These are phyloP conservation scores for Saccharata proteae DNA, from an alignment of 2,329 filamentous ascomycete genomes.

Conservation along the genomic window DNA sequence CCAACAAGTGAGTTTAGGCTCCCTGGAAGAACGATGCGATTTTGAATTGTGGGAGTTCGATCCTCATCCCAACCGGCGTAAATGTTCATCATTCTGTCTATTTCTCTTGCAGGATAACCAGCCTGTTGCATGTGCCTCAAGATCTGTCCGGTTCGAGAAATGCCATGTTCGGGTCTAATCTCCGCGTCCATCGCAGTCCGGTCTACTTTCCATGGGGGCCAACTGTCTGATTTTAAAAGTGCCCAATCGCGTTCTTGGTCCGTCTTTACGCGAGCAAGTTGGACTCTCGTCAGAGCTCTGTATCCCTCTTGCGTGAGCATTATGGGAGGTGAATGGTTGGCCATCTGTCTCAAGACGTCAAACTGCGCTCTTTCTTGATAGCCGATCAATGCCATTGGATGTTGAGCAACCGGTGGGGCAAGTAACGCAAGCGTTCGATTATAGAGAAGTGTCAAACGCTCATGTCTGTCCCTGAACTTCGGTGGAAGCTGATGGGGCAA, in stretches of 20 bases:
- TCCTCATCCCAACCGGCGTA: slow-evolving; percentile 53
- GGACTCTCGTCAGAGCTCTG: slow-evolving; percentile 41
- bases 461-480: slow-evolving; percentile 4
- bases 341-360: slow-evolving; percentile 45
- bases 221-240: slow-evolving; percentile 45
- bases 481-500: neutral
- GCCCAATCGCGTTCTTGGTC: slow-evolving; percentile 44
- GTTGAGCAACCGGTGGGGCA: slow-evolving; percentile 33
- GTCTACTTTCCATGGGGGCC: slow-evolving; percentile 55
- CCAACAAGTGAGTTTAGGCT: slow-evolving; percentile 12
- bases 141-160: slow-evolving; percentile 44
- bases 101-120: slow-evolving; percentile 39
- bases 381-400: slow-evolving; percentile 36
- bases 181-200: slow-evolving; percentile 48
- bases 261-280: slow-evolving; percentile 47
- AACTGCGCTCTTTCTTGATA: slow-evolving; percentile 48
- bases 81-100: slow-evolving; percentile 43
- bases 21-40: slow-evolving; percentile 31
- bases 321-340: slow-evolving; percentile 39
- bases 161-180: slow-evolving; percentile 43
- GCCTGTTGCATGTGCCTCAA: slow-evolving; percentile 46
- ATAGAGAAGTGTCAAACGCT: slow-evolving; percentile 27
- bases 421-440: slow-evolving; percentile 39
- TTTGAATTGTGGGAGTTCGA: slow-evolving; percentile 50
- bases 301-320: slow-evolving; percentile 47